Percentiles rank a stretch among this genome's conserved stretches.
phyloP scores from a whole-genome alignment of 2,329 filamentous ascomycete genomes.

The Pezicula carpinea region DNA sequence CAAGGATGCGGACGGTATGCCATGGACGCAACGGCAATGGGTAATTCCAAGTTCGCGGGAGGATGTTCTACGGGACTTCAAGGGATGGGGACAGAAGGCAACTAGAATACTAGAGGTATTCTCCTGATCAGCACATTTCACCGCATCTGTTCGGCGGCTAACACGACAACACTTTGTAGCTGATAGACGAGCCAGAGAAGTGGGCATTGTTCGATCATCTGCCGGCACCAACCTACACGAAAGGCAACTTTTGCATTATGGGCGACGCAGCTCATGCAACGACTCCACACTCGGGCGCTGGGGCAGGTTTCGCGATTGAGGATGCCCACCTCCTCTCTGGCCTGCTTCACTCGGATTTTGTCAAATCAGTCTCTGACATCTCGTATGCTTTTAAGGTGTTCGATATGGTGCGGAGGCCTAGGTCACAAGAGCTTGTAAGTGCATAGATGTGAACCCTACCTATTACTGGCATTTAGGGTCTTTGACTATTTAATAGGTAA shows the following conservation, averaged over 20 bases:
- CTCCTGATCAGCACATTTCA: not conserved
- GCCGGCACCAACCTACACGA: constrained; percentile 40
- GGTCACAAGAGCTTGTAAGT: constrained; percentile 34
- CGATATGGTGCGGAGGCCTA: constrained; percentile 32
- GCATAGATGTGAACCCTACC: no score
- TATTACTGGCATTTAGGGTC: no score
- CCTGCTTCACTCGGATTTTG: constrained; percentile 43
- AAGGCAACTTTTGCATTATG: constrained; percentile 41
- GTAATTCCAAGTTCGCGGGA: constrained; percentile 34
- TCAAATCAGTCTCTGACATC: constrained; percentile 18
- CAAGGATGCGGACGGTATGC: constrained; percentile 33
- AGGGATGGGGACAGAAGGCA: constrained; percentile 33
- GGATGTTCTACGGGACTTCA: constrained; percentile 37
- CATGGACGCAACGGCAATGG: constrained; percentile 36
- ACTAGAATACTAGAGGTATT: constrained; percentile 15
- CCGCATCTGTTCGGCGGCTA: not conserved
- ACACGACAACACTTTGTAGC: constrained; percentile 9
- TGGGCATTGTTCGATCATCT: constrained; percentile 54
- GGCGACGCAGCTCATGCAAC: constrained; percentile 54
- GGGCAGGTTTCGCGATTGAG: constrained; percentile 52
- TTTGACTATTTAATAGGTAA: no score
- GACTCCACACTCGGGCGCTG: constrained; percentile 48
- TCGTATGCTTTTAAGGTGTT: constrained; percentile 32
- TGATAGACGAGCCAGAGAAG: constrained; percentile 45
- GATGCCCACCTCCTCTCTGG: constrained; percentile 44